These are phyloP conservation scores for Eruca vesicaria DNA, from an alignment of 441 rosid genomes.

Conservation along the genomic window DNA sequence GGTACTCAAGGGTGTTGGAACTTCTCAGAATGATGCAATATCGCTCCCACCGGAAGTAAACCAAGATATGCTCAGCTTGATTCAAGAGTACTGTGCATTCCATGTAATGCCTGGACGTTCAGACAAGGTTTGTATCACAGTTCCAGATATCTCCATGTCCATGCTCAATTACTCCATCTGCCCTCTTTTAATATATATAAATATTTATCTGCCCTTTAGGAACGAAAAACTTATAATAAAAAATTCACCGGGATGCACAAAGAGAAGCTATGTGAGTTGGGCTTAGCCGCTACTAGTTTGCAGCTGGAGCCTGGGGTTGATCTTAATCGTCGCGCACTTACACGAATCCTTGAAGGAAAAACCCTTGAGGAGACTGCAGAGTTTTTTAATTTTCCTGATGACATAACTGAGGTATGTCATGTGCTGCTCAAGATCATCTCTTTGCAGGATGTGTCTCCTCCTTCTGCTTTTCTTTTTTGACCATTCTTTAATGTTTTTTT, in stretches of 20 bases:
- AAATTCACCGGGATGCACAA: slow-evolving; percentile 70
- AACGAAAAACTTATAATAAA: slow-evolving; percentile 61
- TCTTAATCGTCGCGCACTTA: slow-evolving; percentile 69
- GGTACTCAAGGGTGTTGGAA: slow-evolving; percentile 65
- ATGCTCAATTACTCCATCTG: background rate
- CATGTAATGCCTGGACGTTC: slow-evolving; percentile 68
- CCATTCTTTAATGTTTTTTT: slow-evolving; percentile 17
- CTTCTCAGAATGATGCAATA: slow-evolving; percentile 61
- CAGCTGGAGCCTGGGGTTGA: slow-evolving; percentile 70
- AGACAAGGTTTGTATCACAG: slow-evolving; percentile 45
- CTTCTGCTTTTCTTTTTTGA: slow-evolving; percentile 11
- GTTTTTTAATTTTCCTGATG: slow-evolving; percentile 74
- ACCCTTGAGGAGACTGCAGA: slow-evolving; percentile 72
- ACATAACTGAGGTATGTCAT: slow-evolving; percentile 64
- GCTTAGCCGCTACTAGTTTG: slow-evolving; percentile 73
- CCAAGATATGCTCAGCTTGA: slow-evolving; percentile 57
- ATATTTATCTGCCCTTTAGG: slow-evolving; percentile 32
- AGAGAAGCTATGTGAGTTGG: slow-evolving; percentile 69
- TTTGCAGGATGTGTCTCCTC: slow-evolving; percentile 5
- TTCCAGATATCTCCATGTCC: background rate
- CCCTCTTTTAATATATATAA: background rate
- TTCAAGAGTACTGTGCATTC: slow-evolving; percentile 73
- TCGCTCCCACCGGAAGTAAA: slow-evolving; percentile 65
- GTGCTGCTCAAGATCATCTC: slow-evolving; percentile 4
- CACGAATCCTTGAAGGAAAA: slow-evolving; percentile 65